phyloP scores from a whole-genome alignment of 2,329 filamentous ascomycete genomes.

The Apiospora pterosperma region DNA sequence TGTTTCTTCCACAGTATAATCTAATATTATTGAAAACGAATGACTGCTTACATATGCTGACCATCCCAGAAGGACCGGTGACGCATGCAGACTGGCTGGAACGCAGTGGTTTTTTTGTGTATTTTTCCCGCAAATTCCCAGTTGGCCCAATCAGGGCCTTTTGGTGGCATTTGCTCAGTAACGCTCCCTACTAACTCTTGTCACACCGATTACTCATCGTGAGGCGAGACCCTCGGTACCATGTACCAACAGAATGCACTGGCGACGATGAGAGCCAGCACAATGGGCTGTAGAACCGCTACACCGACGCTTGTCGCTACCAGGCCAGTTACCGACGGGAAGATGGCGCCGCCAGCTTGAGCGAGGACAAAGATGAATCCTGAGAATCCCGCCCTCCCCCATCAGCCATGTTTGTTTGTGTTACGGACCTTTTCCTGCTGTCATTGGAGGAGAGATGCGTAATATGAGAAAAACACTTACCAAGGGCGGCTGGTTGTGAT shows the following conservation, averaged over 20 bases:
- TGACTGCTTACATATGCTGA: not conserved
- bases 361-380: slow-evolving; percentile 49
- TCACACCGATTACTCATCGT: slow-evolving; percentile 15
- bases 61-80: not conserved
- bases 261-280: slow-evolving; percentile 39
- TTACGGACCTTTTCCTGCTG: not conserved
- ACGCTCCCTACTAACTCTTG: not conserved
- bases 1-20: too few species aligned
- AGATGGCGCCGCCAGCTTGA: slow-evolving; percentile 48
- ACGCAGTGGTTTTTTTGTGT: not conserved
- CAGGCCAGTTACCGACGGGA: slow-evolving; percentile 48
- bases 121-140: not conserved
- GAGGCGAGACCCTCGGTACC: slow-evolving; percentile 27
- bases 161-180: not conserved
- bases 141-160: too few species aligned
- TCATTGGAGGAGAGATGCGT: not conserved
- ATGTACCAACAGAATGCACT: slow-evolving; percentile 39
- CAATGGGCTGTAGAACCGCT: slow-evolving; percentile 43
- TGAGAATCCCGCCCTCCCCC: not conserved
- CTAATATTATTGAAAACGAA: not conserved
- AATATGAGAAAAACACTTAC: slow-evolving; percentile 25
- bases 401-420: slow-evolving; percentile 4
- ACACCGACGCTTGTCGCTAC: slow-evolving; percentile 42
- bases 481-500: slow-evolving; percentile 44
- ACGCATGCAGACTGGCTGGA: not conserved